Evolutionary conservation across 2,329 filamentous ascomycete species (phyloP).

Genomic region (Emydomyces testavorans): DNA sequence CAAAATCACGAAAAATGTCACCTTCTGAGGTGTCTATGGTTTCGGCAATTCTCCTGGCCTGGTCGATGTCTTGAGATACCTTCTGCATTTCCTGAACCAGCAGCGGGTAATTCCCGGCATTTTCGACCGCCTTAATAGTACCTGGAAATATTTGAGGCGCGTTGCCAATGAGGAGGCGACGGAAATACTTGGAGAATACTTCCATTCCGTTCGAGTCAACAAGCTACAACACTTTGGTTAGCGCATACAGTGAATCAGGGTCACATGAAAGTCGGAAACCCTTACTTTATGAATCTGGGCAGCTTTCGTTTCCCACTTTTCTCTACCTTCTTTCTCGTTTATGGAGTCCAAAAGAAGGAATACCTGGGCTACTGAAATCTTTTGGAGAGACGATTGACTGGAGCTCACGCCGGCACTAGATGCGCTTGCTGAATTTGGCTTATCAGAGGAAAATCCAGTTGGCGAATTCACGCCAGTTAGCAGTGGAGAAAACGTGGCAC

Average conservation of each 20-base stretch:
- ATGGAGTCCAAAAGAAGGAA: constrained; percentile 88
- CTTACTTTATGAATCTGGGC: constrained; percentile 85
- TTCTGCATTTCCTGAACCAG: constrained; percentile 77
- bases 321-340: constrained; percentile 82
- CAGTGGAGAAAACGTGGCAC: constrained; percentile 50
- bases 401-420: constrained; percentile 35
- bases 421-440: constrained; percentile 31
- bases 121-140: constrained; percentile 58
- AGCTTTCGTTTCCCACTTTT: constrained; percentile 84
- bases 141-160: constrained; percentile 81
- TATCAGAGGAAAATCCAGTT: constrained; percentile 42
- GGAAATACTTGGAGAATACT: constrained; percentile 91
- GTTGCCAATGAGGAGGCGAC: constrained; percentile 83
- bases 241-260: constrained; percentile 3
- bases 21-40: constrained; percentile 82
- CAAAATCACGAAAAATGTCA: constrained; percentile 90
- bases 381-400: constrained; percentile 57
- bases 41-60: constrained; percentile 84
- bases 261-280: constrained; percentile 8
- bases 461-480: constrained; percentile 43
- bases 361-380: constrained; percentile 90
- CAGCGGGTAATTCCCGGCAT: constrained; percentile 71
- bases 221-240: constrained; percentile 45
- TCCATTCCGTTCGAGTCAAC: constrained; percentile 99
- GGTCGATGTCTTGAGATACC: constrained; percentile 64